Evolutionary conservation across 164 flowering plant species (phyloP).

Genomic region (grape (Vitis vinifera)): DNA sequence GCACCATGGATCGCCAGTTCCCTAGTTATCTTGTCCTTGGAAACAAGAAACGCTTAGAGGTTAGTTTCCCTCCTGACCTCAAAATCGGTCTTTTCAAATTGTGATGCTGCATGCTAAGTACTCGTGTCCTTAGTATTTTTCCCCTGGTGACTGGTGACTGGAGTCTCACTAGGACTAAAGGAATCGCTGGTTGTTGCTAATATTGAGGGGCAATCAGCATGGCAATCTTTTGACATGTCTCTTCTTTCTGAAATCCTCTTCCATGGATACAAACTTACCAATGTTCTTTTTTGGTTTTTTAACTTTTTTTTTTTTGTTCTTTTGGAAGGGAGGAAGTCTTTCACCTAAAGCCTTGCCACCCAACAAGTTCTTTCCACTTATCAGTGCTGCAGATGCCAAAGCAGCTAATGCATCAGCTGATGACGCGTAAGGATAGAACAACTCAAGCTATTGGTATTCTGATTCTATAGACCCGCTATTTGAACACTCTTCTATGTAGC

Average conservation of each 20-base stretch:
- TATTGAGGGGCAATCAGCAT: no score
- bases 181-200: no score
- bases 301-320: background rate
- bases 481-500: no score
- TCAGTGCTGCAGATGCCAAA: constrained; percentile 34
- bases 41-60: constrained; percentile 32
- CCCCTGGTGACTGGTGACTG: no score
- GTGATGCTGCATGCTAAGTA: background rate
- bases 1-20: constrained; percentile 57
- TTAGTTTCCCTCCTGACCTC: constrained; percentile 2
- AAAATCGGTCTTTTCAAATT: background rate
- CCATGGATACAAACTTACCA: background rate
- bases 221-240: no score
- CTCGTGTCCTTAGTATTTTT: no score
- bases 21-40: constrained; percentile 28
- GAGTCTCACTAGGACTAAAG: no score
- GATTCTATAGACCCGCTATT: background rate
- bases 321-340: constrained; percentile 40
- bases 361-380: constrained; percentile 32
- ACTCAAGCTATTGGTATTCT: background rate
- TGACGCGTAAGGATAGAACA: constrained; percentile 30
- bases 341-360: constrained; percentile 23
- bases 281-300: background rate
- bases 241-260: no score
- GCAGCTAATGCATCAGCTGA: constrained; percentile 23